A percentile compares a stretch with the other conserved stretches of the same genome.
Evolutionary conservation across 2,329 filamentous ascomycete species (phyloP).

Genomic region (Colletotrichum caudatum): DNA sequence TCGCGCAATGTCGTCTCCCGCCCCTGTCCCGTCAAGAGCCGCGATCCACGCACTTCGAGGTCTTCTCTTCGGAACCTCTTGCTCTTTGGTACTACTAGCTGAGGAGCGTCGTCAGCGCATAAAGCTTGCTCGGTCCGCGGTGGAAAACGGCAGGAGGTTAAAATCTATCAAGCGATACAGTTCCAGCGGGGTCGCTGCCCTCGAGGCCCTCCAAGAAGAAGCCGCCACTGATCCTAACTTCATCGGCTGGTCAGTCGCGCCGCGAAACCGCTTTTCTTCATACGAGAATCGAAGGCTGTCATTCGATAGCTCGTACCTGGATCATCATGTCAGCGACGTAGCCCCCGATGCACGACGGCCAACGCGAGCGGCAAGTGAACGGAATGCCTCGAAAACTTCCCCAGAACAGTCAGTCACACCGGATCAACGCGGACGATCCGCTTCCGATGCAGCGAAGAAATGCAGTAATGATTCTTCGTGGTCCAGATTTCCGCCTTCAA

Average conservation of each 20-base stretch:
- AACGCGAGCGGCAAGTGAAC: constrained; percentile 20
- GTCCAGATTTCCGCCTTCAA: constrained; percentile 8
- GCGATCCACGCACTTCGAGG: constrained; percentile 67
- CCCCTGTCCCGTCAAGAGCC: constrained; percentile 66
- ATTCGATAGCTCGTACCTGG: constrained; percentile 16
- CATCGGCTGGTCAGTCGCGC: constrained; percentile 45
- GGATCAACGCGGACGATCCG: neutral
- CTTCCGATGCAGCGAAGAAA: neutral
- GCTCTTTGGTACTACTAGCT: constrained; percentile 65
- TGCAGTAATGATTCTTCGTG: constrained; percentile 2
- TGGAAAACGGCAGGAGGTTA: constrained; percentile 65
- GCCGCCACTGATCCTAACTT: constrained; percentile 41
- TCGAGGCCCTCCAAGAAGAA: constrained; percentile 45
- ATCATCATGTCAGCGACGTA: constrained; percentile 19
- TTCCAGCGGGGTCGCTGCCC: constrained; percentile 30
- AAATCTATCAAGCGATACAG: constrained; percentile 55
- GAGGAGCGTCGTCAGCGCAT: constrained; percentile 69
- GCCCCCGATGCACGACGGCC: constrained; percentile 26
- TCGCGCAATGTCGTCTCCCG: constrained; percentile 57
- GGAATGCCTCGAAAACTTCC: neutral
- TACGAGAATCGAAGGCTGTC: constrained; percentile 6
- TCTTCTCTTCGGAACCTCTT: constrained; percentile 68
- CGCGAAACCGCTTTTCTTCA: constrained; percentile 7
- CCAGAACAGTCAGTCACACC: neutral
- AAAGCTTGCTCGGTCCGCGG: constrained; percentile 61